phyloP scores from a whole-genome alignment of 2,329 filamentous ascomycete genomes.

The Xylariales sp. region DNA sequence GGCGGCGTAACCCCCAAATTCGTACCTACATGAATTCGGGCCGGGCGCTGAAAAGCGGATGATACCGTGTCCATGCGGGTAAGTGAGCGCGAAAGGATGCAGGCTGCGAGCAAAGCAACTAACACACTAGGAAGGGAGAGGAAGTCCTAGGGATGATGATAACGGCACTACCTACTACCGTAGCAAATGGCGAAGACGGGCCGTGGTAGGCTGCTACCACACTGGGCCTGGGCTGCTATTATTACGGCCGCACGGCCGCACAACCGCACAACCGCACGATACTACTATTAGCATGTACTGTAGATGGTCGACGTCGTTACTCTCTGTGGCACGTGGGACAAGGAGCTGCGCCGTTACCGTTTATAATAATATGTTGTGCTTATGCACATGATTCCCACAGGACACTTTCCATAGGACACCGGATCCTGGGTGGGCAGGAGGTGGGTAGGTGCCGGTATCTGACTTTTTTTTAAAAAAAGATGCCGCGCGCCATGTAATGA shows the following conservation, averaged over 20 bases:
- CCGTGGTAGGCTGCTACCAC: background rate
- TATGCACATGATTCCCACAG: conserved; percentile 6
- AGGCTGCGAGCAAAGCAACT: conserved; percentile 15
- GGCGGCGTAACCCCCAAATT: conserved; percentile 8
- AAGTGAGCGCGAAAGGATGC: conserved; percentile 9
- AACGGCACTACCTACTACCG: too few species aligned
- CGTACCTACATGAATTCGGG: conserved; percentile 6
- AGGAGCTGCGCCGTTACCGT: conserved; percentile 12
- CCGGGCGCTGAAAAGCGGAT: conserved; percentile 18
- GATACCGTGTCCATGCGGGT: conserved; percentile 22
- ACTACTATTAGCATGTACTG: too few species aligned
- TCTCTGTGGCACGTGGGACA: conserved; percentile 6
- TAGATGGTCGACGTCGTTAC: background rate
- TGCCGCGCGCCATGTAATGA: background rate
- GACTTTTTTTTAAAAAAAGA: background rate
- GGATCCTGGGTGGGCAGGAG: background rate
- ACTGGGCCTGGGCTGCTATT: too few species aligned
- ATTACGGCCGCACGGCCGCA: too few species aligned
- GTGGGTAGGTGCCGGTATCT: too few species aligned
- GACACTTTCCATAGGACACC: background rate
- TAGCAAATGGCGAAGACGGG: background rate
- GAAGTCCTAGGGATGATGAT: conserved; percentile 8
- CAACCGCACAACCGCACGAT: background rate
- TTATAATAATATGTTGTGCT: conserved; percentile 2
- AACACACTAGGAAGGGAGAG: background rate